Evolutionary conservation across 2,329 filamentous ascomycete genomes (phyloP).

Genomic region (Verticillium dahliae): DNA sequence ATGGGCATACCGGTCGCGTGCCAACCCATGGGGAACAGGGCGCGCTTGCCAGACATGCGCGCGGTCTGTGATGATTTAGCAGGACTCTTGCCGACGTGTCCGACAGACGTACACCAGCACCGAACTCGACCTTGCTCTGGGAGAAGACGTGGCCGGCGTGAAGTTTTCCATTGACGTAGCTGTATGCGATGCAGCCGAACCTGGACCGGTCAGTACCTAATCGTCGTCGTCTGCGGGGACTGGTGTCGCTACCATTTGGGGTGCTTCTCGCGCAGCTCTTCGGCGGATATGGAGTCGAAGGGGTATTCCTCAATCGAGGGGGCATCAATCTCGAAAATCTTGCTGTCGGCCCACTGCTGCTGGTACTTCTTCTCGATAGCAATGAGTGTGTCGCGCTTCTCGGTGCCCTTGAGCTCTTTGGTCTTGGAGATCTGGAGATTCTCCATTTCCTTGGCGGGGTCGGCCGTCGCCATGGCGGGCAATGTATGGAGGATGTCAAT

Average conservation of each 20-base stretch:
- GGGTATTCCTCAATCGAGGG: slow-evolving; percentile 74
- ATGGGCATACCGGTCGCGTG: slow-evolving; percentile 98
- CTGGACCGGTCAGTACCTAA: background rate
- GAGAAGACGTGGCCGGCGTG: slow-evolving; percentile 94
- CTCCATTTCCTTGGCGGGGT: slow-evolving; percentile 42
- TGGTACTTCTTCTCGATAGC: slow-evolving; percentile 90
- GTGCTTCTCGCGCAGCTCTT: slow-evolving; percentile 69
- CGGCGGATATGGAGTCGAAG: slow-evolving; percentile 63
- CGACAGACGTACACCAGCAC: slow-evolving; percentile 55
- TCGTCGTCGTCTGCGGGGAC: background rate
- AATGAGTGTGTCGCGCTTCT: slow-evolving; percentile 79
- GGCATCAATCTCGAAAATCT: slow-evolving; percentile 80
- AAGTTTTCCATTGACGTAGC: slow-evolving; percentile 79
- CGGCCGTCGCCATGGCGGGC: slow-evolving; percentile 34
- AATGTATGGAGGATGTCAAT: background rate
- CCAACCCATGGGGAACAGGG: slow-evolving; percentile 87
- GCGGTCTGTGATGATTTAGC: slow-evolving; percentile 26
- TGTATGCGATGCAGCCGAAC: slow-evolving; percentile 34
- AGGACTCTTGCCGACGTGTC: background rate
- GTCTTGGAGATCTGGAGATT: slow-evolving; percentile 48
- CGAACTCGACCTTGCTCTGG: slow-evolving; percentile 88
- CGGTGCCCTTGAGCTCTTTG: slow-evolving; percentile 62
- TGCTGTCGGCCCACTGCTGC: slow-evolving; percentile 68
- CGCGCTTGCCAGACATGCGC: slow-evolving; percentile 82
- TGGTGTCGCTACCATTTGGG: slow-evolving; percentile 75